Percentiles rank a stretch among this genome's conserved stretches.
Evolutionary conservation across 345 rosid species (phyloP).

Genomic region (Hibiscus mutabilis): DNA sequence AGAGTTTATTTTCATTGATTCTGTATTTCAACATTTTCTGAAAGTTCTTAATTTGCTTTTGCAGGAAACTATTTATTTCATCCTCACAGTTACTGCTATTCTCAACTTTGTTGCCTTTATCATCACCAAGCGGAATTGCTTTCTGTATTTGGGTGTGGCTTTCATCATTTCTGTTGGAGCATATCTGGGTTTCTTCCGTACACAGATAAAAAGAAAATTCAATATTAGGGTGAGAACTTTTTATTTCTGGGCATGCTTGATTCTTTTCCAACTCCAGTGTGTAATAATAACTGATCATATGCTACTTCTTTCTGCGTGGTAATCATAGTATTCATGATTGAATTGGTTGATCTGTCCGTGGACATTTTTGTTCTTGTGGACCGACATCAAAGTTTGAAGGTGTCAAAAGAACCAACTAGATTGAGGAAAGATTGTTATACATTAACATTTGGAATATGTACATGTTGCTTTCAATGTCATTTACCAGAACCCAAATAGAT

Average conservation of each 20-base stretch:
- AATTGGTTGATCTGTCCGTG: neutral
- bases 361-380: neutral
- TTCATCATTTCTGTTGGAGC: conserved; percentile 46
- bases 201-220: conserved; percentile 60
- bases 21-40: conserved; percentile 1
- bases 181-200: conserved; percentile 69
- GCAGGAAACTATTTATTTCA: conserved; percentile 62
- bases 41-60: conserved; percentile 17
- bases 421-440: neutral
- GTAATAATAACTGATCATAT: neutral
- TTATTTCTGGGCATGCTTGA: neutral
- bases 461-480: too few species aligned
- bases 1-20: neutral
- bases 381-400: neutral
- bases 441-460: neutral
- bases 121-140: conserved; percentile 51
- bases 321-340: neutral
- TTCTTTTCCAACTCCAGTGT: neutral
- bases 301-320: neutral
- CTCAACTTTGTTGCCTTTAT: conserved; percentile 50
- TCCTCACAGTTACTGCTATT: conserved; percentile 38
- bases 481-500: too few species aligned
- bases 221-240: conserved; percentile 65
- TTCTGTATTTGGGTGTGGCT: conserved; percentile 55
- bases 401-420: neutral